Base-by-base conservation (phyloP, 768 basidiomycete genomes). In the Auricularia heimuer region DNA sequence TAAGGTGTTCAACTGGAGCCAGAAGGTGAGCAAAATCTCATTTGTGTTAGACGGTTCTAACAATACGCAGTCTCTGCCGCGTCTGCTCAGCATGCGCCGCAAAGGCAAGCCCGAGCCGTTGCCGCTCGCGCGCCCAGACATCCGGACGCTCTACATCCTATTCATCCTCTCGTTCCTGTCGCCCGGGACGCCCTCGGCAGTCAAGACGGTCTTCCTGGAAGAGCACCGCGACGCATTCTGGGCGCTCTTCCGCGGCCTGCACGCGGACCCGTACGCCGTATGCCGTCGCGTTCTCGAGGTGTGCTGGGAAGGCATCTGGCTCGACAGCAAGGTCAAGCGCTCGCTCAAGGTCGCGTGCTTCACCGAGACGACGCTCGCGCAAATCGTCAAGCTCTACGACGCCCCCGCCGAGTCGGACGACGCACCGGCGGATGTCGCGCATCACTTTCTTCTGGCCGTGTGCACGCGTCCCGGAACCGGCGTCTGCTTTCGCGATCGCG, bases 401-500 rank as follows among this genome's bases (percentile, higher is more conserved):
- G 74, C 71, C 37, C 69, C 83, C 0, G 7, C 39, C 7, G 39
- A 42, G 39, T 86, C 87, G 67, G 62, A 63, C 16, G 78, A 76
- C 6, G 73, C 74, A 21, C 88, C 86, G 10, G 92, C 89, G 1
- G 87, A 95, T 68, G 80, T 96, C 3, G 86, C 83, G 0, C 90
- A 93, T 66, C 92, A 94, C 69, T 98, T 97, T 74, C 77, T 97
- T 11, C 82, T 95, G 34, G 89, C 88, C 1, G 84, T 93, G 36
- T 90, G 89, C 69, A 89, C 90, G 0, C 84, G 83, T 33, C 90
- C 92, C 0, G 94, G 94, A 0, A 76, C 79, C 12, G 94, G 94
- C 0, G 80, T 97, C 14, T 98, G 94, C 71, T 97, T 96, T 76
- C 84, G 79, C 62, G 92, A 95, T 70, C 81, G 84, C 7, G 94